These are phyloP conservation scores for Erysimum cheiri DNA, from an alignment of 441 rosid species.

Conservation along the genomic window DNA sequence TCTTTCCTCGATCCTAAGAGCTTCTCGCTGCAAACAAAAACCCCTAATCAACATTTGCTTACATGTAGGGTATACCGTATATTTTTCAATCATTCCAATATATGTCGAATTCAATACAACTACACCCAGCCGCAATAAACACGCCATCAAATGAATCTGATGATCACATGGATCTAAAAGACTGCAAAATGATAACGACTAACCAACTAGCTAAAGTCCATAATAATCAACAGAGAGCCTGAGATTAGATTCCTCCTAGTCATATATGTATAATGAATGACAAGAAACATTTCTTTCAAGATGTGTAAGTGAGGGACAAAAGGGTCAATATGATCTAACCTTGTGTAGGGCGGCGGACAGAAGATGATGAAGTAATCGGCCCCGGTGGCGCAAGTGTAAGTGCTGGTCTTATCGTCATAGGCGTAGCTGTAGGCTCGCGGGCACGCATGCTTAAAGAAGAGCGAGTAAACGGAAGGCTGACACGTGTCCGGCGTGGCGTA, in stretches of 20 bases:
- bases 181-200: background rate
- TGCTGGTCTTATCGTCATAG: slow-evolving; percentile 84
- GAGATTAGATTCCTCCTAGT: background rate
- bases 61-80: background rate
- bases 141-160: background rate
- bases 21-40: slow-evolving; percentile 61
- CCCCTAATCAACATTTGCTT: background rate
- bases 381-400: slow-evolving; percentile 72
- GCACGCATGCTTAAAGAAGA: slow-evolving; percentile 76
- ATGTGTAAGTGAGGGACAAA: background rate
- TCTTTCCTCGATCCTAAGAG: slow-evolving; percentile 71
- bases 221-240: background rate
- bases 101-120: background rate
- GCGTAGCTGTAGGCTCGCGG: slow-evolving; percentile 93
- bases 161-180: background rate
- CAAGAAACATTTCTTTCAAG: background rate
- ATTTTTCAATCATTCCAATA: background rate
- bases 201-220: slow-evolving; percentile 3
- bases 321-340: slow-evolving; percentile 49
- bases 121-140: too few species aligned
- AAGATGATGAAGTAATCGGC: slow-evolving; percentile 71
- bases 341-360: slow-evolving; percentile 84
- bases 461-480: slow-evolving; percentile 61
- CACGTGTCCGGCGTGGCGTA: slow-evolving; percentile 82
- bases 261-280: background rate